Evolutionary conservation across 257 asterid genomes (phyloP), one percentile per base, ranked within the genome.

Genomic region (Fraxinus excelsior): DNA sequence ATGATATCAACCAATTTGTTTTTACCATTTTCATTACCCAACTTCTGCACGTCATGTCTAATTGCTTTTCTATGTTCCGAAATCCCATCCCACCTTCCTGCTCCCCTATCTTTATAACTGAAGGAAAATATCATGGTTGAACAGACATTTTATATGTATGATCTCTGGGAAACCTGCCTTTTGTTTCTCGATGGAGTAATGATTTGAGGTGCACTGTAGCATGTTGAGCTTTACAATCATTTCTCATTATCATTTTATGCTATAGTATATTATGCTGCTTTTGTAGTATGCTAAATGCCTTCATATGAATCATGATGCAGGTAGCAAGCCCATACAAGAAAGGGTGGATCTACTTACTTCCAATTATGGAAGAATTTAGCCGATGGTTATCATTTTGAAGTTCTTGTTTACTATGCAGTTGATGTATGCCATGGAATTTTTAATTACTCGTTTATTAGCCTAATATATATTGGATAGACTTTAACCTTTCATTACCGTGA

Each of bases 241-340:
- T 5, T 16, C 62, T 51, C 23, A 4, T 58, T 5, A 23, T 58
- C 12, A 60, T 60, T 60, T 56, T 60, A n/a, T 23, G 31, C 11
- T 60, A 25, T 60, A 60, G 11, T 10, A 2, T 58, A 23, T 3
- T 8, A 1, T 60, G 67, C 1, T 21, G 67, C 16, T n/a, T 60
- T 60, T 60, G 26, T 23, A 23, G 31, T 31, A 2, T 23, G 31
- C 31, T 60, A 60, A 58, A 60, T 60, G 4, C 67, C 18, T 21
- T 60, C 67, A 60, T 60, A n/a, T n/a, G n/a, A n/a, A n/a, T n/a
- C n/a, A 21, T 60, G 67, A 21, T 60, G 67, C 67, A 60, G 67
- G 32, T 10, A 60, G 31, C 31, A 8, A 42, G 31, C 11, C 32
- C 1, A 25, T 18, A 53, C 64, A 21, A 18, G 31, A 25, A 9